Evolutionary conservation across 2,329 filamentous ascomycete species (phyloP).

Genomic region (Aspergillus pseudotamarii): DNA sequence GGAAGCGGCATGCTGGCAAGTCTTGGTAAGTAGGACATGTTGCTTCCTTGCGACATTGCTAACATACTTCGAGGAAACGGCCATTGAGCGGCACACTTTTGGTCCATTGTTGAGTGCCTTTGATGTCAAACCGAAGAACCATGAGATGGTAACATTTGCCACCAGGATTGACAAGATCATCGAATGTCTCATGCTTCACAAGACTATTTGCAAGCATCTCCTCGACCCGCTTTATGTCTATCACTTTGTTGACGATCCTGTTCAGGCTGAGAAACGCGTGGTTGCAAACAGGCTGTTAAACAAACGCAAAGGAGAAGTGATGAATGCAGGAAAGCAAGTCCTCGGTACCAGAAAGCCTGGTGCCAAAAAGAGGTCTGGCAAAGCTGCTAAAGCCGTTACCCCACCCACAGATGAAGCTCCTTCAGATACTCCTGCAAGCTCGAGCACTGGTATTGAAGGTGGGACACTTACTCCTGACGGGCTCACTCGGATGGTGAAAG

Average conservation of each 20-base stretch:
- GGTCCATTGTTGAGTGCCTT: slow-evolving; percentile 30
- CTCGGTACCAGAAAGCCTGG: slow-evolving; percentile 12
- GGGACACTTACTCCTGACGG: not conserved
- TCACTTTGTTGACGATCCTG: slow-evolving; percentile 42
- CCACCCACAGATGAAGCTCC: not conserved
- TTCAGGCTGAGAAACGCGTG: slow-evolving; percentile 30
- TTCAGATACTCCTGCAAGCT: not conserved
- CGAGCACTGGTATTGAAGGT: not conserved
- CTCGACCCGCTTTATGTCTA: slow-evolving; percentile 37
- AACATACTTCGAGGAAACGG: slow-evolving; percentile 20
- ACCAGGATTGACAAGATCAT: slow-evolving; percentile 23
- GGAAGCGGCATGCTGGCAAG: slow-evolving; percentile 37
- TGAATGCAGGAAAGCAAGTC: slow-evolving; percentile 35
- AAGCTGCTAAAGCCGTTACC: not conserved
- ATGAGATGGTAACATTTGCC: slow-evolving; percentile 24
- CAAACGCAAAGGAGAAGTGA: slow-evolving; percentile 34
- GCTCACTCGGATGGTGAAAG: not conserved
- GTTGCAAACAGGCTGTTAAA: slow-evolving; percentile 38
- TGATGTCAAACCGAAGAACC: slow-evolving; percentile 26
- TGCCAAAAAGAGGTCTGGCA: not conserved
- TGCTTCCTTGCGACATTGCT: not conserved
- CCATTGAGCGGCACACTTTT: slow-evolving; percentile 27
- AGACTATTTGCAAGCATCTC: slow-evolving; percentile 45
- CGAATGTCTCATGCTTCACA: slow-evolving; percentile 30
- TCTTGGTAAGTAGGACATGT: slow-evolving; percentile 26